Percentiles rank a stretch among this genome's conserved stretches.
Conservation (phyloP, 768 basidiomycete genomes). For the Pleurotus sapidus region DNA sequence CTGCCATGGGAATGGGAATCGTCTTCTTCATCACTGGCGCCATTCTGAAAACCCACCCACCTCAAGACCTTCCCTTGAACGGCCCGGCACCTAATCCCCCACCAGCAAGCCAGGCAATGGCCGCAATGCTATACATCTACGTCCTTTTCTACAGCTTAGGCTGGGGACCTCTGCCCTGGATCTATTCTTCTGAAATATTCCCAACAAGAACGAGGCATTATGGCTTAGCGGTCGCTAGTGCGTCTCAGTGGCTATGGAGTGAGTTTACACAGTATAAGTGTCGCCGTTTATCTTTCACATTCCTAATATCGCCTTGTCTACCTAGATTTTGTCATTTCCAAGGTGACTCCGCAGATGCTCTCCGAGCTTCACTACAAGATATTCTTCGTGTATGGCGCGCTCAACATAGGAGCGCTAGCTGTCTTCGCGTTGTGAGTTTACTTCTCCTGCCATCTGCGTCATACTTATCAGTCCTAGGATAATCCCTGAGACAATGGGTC, state of each 20-base stretch:
- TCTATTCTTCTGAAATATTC: slow-evolving; percentile 83
- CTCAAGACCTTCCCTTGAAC: slow-evolving; percentile 28
- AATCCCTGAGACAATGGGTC: slow-evolving; percentile 62
- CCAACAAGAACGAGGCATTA: slow-evolving; percentile 81
- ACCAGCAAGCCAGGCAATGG: slow-evolving; percentile 75
- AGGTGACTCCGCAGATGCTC: slow-evolving; percentile 64
- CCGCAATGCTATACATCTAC: slow-evolving; percentile 84
- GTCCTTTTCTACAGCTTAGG: slow-evolving; percentile 88
- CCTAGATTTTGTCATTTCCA: slow-evolving; percentile 70
- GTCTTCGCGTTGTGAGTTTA: slow-evolving; percentile 56
- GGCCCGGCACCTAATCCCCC: slow-evolving; percentile 32
- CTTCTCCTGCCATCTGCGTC: neutral
- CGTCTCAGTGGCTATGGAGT: slow-evolving; percentile 85
- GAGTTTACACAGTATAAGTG: no score
- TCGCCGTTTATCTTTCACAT: no score
- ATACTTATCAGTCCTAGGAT: slow-evolving; percentile 36
- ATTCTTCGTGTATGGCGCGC: slow-evolving; percentile 72
- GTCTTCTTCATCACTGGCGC: slow-evolving; percentile 86
- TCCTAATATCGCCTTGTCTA: neutral
- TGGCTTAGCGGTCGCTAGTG: slow-evolving; percentile 71
- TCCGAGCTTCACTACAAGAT: slow-evolving; percentile 67
- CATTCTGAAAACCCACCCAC: slow-evolving; percentile 76
- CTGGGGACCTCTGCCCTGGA: slow-evolving; percentile 58
- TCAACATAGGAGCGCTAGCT: slow-evolving; percentile 71
- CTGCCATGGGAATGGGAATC: slow-evolving; percentile 75